Evolutionary conservation across 352 stramenopile genomes (phyloP), one percentile per base, ranked within the genome.

Genomic region (Globisporangium nodosum): DNA sequence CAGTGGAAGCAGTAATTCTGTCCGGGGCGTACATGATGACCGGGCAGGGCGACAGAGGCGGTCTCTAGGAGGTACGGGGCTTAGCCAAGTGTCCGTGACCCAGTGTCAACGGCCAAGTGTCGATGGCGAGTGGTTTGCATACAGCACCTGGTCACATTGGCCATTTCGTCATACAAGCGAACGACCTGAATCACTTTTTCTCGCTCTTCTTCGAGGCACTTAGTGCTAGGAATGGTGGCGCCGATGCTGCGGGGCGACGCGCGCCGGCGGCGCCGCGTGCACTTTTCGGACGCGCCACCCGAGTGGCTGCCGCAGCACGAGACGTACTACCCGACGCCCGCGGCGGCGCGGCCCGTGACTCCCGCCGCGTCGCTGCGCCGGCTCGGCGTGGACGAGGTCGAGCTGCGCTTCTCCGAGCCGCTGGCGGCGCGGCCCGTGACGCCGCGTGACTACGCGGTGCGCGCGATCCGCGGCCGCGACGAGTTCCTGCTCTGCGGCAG

Each of bases 351-450:
- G 9, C 40, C 61, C 11, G 61, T 87, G n/a, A 59, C 76, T 0
- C 70, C 76, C 49, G 85, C 82, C 37, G 71, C 73, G 35, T 73
- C 69, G 21, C 69, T 71, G 0, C 63, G 77, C 8, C 69, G 77
- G 47, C 84, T 81, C 52, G 80, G 75, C 15, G 77, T 81, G 31
- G 77, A 87, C 58, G 77, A 87, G 40, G 71, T 87, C 37, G 77
- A 87, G 58, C 60, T 87, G 8, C 78, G 75, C 60, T 87, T 87
- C 35, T 86, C 76, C 24, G 75, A 87, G 49, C 71, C 84, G 53
- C 69, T 70, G 8, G 61, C 70, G 2, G 49, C 62, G 15, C 65
- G 57, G 8, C 73, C 76, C 18, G 50, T 87, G 35, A 52, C 50
- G 0, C 9, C 45, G 5, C 43, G 35, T 0, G 77, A 87, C 65